Evolutionary conservation across 2,329 filamentous ascomycete species (phyloP).

Genomic region (Fusarium dlaminii): DNA sequence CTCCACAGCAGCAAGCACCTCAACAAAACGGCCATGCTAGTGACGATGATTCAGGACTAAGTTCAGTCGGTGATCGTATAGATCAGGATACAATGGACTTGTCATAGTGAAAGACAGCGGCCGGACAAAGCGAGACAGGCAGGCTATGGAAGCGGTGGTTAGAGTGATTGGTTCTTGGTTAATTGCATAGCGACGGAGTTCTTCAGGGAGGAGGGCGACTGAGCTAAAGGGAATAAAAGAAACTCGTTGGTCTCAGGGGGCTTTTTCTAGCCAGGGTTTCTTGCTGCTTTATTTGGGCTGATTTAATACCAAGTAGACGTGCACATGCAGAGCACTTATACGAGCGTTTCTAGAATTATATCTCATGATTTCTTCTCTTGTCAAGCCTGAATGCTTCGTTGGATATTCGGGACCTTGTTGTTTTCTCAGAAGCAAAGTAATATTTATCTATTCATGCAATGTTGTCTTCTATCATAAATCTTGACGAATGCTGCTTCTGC

Average conservation of each 20-base stretch:
- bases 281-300: slow-evolving; percentile 10
- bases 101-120: slow-evolving; percentile 40
- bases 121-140: background rate
- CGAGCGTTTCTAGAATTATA: background rate
- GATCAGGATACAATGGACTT: slow-evolving; percentile 60
- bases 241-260: slow-evolving; percentile 7
- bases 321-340: background rate
- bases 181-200: slow-evolving; percentile 46
- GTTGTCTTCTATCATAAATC: background rate
- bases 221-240: slow-evolving; percentile 12
- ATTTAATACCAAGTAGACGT: background rate
- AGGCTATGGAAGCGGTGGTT: background rate
- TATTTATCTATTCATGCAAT: background rate
- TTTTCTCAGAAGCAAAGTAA: background rate
- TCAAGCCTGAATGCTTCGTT: background rate
- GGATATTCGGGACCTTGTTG: background rate
- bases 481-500: background rate
- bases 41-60: slow-evolving; percentile 62
- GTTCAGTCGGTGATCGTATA: slow-evolving; percentile 62
- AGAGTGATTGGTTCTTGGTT: slow-evolving; percentile 7
- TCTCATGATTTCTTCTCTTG: background rate
- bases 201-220: slow-evolving; percentile 12
- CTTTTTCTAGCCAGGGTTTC: background rate
- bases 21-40: slow-evolving; percentile 39
- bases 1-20: slow-evolving; percentile 13